phyloP scores from a whole-genome alignment of 2,329 filamentous ascomycete genomes.

The Fusarium protoensiforme region DNA sequence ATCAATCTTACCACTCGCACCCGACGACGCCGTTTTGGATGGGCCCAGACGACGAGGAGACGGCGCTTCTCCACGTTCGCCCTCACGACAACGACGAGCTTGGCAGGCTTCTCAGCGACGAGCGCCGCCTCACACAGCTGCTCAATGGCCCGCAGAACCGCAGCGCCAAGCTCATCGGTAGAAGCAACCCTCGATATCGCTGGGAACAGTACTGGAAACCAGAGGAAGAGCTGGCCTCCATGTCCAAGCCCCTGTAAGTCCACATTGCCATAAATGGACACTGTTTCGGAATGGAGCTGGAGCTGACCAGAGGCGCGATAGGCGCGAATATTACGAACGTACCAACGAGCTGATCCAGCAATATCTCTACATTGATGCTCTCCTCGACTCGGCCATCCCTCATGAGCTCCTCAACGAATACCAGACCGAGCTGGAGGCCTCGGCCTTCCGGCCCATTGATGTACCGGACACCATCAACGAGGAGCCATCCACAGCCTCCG shows the following conservation, averaged over 20 bases:
- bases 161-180: conserved; percentile 88
- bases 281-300: not conserved
- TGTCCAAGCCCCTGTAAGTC: conserved; percentile 76
- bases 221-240: conserved; percentile 76
- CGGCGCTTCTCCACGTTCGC: conserved; percentile 36
- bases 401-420: conserved; percentile 94
- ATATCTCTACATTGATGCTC: conserved; percentile 91
- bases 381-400: conserved; percentile 92
- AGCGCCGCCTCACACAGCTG: conserved; percentile 68
- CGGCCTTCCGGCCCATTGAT: conserved; percentile 64
- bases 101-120: conserved; percentile 60
- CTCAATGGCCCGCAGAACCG: conserved; percentile 78
- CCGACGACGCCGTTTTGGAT: conserved; percentile 36
- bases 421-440: conserved; percentile 67
- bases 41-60: conserved; percentile 48
- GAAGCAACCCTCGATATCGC: conserved; percentile 84
- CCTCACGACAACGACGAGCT: conserved; percentile 56
- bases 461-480: conserved; percentile 83
- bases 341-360: conserved; percentile 91
- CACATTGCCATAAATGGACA: not conserved
- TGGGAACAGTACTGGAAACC: conserved; percentile 91
- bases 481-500: conserved; percentile 58
- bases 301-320: conserved; percentile 43
- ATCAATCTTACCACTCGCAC: conserved; percentile 12
- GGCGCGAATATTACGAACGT: conserved; percentile 86